These are phyloP conservation scores for Barbatosphaeria neglecta DNA, from an alignment of 495 filamentous ascomycete genomes.

Conservation along the genomic window DNA sequence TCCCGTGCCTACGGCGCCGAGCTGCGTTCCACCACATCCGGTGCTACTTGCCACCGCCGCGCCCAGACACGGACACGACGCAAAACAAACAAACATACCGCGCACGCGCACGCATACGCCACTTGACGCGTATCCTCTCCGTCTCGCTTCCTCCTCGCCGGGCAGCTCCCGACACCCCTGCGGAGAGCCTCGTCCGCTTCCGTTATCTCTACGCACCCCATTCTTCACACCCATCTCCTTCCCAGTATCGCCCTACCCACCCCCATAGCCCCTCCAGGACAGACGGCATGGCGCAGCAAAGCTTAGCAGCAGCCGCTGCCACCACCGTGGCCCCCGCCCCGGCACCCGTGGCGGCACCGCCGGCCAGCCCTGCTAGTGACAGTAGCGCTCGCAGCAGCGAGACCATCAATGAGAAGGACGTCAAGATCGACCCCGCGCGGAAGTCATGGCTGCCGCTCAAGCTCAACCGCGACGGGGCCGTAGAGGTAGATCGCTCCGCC, in stretches of 20 bases:
- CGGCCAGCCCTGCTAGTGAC: not conserved
- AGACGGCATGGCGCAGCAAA: not conserved
- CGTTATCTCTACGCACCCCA: too few relatives aligned
- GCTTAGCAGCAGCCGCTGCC: not conserved
- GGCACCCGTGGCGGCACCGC: not conserved
- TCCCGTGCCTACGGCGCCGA: too few relatives aligned
- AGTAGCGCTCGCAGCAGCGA: not conserved
- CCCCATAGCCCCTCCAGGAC: not conserved
- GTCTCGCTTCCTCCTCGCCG: too few relatives aligned
- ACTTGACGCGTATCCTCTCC: too few relatives aligned
- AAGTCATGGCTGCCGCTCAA: not conserved
- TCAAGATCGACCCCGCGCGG: not conserved
- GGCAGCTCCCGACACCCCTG: too few relatives aligned
- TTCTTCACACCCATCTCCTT: too few relatives aligned
- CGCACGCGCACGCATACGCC: too few relatives aligned
- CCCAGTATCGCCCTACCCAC: not conserved
- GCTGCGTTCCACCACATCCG: too few relatives aligned
- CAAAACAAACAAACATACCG: too few relatives aligned
- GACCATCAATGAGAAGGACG: not conserved
- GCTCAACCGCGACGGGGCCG: not conserved
- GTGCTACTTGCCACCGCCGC: too few relatives aligned
- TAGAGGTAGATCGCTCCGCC: slow-evolving; percentile 30
- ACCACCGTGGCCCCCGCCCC: not conserved
- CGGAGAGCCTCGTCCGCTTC: too few relatives aligned
- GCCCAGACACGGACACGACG: too few relatives aligned